Base-by-base conservation (phyloP, 345 rosid species). In the Citrus sp. region DNA sequence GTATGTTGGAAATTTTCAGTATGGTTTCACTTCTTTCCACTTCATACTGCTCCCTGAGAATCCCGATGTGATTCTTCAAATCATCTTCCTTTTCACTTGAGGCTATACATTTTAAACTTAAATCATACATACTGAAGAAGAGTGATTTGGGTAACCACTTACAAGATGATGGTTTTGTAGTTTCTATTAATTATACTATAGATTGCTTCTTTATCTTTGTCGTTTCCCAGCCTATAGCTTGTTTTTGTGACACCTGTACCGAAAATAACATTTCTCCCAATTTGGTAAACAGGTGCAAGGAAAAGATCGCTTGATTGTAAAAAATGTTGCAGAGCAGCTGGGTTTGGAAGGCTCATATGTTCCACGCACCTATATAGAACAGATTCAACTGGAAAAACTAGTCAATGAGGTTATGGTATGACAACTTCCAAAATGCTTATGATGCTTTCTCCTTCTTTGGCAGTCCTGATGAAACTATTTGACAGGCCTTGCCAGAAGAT, bases 301-400 rank as follows among this genome's bases (percentile, higher is more conserved):
- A 84, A 92, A 86, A 87, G 99, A 97, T 75, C 90, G 98, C 54
- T 72, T 80, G 75, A 79, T 73, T 51, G 94, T 97, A 72, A 86
- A 82, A 86, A 61, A 65, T 77, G 87, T 87, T 80, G 97, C 98
- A 32, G 88, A 90, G 84, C 90, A 87, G 88, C 93, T 92, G 60
- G 95, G 91, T 59, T 73, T 94, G 88, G 95, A 92, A 84, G 97
- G 95, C 32, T 92, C 97, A 19, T 94, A 83, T 82, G 80, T 86
- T 83, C 89, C 98, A 32, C 95, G 97, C 9, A 92, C 98, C 60
- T 94, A 94, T 78, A 94, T 94, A 58, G 98, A 94, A 81, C 97
- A 92, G 82, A 94, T 94, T 80, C 98, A 94, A 80, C 80, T 94
- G 82, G 98, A 94, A 80, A 90, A 94, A 82, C 90, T 94, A 76